phyloP scores from a whole-genome alignment of 73 alveolate genomes.

The Effrenium voratum region DNA sequence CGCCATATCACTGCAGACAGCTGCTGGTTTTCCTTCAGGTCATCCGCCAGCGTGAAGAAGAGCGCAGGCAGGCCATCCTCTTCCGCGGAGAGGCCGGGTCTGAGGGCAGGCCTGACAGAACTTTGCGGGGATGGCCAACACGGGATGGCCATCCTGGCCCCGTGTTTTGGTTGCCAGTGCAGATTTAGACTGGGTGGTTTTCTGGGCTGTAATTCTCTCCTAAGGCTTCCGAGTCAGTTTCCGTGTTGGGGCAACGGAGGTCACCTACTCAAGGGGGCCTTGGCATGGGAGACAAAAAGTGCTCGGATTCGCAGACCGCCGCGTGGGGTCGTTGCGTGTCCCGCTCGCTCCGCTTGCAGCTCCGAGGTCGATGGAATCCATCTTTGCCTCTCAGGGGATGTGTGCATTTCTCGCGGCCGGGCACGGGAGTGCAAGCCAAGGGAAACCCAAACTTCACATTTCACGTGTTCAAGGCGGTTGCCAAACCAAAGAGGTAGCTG shows the following conservation, averaged over 20 bases:
- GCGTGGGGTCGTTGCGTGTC: not conserved
- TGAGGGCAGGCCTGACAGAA: constrained; percentile 7
- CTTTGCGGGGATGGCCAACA: not conserved
- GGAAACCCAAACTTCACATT: no score
- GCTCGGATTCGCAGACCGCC: not conserved
- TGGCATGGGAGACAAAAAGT: not conserved
- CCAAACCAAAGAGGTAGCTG: not conserved
- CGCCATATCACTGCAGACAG: no score
- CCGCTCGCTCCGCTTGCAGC: not conserved
- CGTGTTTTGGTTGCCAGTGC: not conserved
- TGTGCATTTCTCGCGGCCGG: no score
- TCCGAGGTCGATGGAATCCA: constrained; percentile 59
- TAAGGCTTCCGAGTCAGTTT: not conserved
- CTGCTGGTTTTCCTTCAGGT: constrained; percentile 32
- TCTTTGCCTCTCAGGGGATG: no score
- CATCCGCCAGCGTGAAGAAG: constrained; percentile 90
- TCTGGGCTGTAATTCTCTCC: not conserved
- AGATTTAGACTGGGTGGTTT: not conserved
- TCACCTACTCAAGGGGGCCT: not conserved
- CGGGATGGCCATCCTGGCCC: not conserved
- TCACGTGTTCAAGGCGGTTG: not conserved
- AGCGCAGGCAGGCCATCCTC: constrained; percentile 82
- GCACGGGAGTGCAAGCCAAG: not conserved
- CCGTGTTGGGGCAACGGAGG: not conserved
- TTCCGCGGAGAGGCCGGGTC: constrained; percentile 92